Conservation (phyloP, 106 monocot genomes). For the Acorus calamus region DNA sequence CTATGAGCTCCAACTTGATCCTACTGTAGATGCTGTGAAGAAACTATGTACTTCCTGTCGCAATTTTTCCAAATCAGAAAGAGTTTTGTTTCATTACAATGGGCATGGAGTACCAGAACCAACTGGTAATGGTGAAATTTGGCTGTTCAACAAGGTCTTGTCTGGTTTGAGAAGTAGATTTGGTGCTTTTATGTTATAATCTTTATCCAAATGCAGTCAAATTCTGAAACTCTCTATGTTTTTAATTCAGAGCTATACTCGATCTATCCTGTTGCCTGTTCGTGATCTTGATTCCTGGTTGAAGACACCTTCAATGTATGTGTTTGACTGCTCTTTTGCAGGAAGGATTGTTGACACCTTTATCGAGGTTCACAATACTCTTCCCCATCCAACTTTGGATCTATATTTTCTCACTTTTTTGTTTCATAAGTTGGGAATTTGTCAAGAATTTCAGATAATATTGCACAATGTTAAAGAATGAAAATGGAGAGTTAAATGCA, state of each 20-base stretch:
- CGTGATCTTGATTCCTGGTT: slow-evolving; percentile 94
- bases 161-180: not conserved
- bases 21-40: slow-evolving; percentile 93
- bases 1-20: slow-evolving; percentile 85
- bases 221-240: not conserved
- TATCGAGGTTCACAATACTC: slow-evolving; percentile 55
- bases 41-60: slow-evolving; percentile 83
- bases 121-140: slow-evolving; percentile 92
- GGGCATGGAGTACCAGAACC: slow-evolving; percentile 98
- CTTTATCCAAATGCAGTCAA: not conserved
- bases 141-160: slow-evolving; percentile 91
- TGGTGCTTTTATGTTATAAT: not conserved
- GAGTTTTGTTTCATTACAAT: slow-evolving; percentile 96
- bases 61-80: slow-evolving; percentile 86
- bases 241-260: slow-evolving; percentile 78
- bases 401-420: not conserved
- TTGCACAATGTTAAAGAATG: no score
- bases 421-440: no score
- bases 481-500: no score
- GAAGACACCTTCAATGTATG: slow-evolving; percentile 94
- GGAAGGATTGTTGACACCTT: slow-evolving; percentile 83
- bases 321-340: slow-evolving; percentile 96
- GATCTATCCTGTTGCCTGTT: slow-evolving; percentile 83
- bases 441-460: no score
- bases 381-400: no score